These are phyloP conservation scores for Tephrocybe sp. DNA, from an alignment of 768 basidiomycete genomes.

Conservation along the genomic window DNA sequence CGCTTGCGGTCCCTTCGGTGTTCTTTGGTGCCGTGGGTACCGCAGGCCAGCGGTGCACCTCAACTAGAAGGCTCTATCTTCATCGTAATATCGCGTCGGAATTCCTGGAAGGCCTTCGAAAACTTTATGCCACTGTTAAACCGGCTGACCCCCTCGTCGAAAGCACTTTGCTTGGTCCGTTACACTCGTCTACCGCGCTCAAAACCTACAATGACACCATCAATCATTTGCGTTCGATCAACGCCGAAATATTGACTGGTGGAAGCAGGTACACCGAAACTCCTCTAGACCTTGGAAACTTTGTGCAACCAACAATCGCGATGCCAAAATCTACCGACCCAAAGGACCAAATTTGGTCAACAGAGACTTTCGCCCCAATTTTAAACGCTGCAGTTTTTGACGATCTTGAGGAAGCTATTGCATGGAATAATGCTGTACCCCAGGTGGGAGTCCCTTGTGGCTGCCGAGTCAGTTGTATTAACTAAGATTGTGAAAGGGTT, in stretches of 20 bases:
- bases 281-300: slow-evolving; percentile 72
- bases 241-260: slow-evolving; percentile 79
- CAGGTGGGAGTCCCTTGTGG: slow-evolving; percentile 44
- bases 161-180: slow-evolving; percentile 79
- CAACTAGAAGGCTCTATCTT: slow-evolving; percentile 87
- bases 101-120: slow-evolving; percentile 75
- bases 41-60: slow-evolving; percentile 80
- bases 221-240: slow-evolving; percentile 55
- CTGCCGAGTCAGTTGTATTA: slow-evolving; percentile 12
- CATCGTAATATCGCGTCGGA: slow-evolving; percentile 76
- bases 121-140: slow-evolving; percentile 67
- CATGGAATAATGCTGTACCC: slow-evolving; percentile 87
- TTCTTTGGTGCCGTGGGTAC: slow-evolving; percentile 93
- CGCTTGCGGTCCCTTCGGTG: slow-evolving; percentile 85
- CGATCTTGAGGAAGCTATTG: slow-evolving; percentile 81
- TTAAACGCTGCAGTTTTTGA: slow-evolving; percentile 86
- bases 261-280: slow-evolving; percentile 54
- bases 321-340: slow-evolving; percentile 60
- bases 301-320: slow-evolving; percentile 86
- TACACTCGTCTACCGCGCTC: slow-evolving; percentile 76
- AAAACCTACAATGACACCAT: slow-evolving; percentile 64
- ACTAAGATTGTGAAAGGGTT: slow-evolving; percentile 55
- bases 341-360: slow-evolving; percentile 64
- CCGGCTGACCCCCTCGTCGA: slow-evolving; percentile 85
- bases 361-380: slow-evolving; percentile 88